phyloP scores from a whole-genome alignment of 192 early-diverging fungal species.

The Fimicolochytrium jonesii region DNA sequence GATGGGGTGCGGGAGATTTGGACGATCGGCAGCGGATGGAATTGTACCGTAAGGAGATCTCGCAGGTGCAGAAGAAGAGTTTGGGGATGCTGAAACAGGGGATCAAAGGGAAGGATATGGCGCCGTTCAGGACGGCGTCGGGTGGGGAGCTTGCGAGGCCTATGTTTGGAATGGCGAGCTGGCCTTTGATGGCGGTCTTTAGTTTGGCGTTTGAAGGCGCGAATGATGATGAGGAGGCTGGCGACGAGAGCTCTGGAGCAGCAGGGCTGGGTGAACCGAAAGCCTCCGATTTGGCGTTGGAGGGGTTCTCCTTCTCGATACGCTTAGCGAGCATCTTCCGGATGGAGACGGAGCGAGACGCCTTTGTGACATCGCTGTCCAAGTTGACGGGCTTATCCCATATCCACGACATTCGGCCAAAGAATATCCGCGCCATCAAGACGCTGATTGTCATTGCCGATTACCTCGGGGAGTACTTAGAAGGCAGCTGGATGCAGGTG shows the following conservation, averaged over 20 bases:
- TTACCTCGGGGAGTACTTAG: slow-evolving; percentile 46
- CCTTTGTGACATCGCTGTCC: slow-evolving; percentile 85
- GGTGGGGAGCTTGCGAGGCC: slow-evolving; percentile 44
- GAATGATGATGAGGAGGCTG: slow-evolving; percentile 29
- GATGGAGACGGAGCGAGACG: slow-evolving; percentile 84
- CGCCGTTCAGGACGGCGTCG: slow-evolving; percentile 39
- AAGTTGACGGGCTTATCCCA: slow-evolving; percentile 85
- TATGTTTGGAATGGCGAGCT: slow-evolving; percentile 54
- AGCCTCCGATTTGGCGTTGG: slow-evolving; percentile 61
- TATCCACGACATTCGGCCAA: slow-evolving; percentile 78
- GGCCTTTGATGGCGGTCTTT: slow-evolving; percentile 56
- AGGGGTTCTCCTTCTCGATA: slow-evolving; percentile 78
- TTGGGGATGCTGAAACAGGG: slow-evolving; percentile 31
- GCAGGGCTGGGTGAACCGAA: slow-evolving; percentile 38
- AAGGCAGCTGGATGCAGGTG: slow-evolving; percentile 75
- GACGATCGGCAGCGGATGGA: slow-evolving; percentile 50
- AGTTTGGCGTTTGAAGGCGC: slow-evolving; percentile 49
- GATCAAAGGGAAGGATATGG: slow-evolving; percentile 29
- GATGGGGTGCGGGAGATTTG: slow-evolving; percentile 43
- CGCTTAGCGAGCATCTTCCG: slow-evolving; percentile 77
- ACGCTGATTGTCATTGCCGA: slow-evolving; percentile 75
- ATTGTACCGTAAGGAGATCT: slow-evolving; percentile 47
- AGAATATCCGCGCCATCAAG: slow-evolving; percentile 89
- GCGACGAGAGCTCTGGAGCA: not conserved
- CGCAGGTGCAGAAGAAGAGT: slow-evolving; percentile 49